These are phyloP conservation scores for Cornus controversa DNA, from an alignment of 148 eudicot genomes.

Conservation along the genomic window DNA sequence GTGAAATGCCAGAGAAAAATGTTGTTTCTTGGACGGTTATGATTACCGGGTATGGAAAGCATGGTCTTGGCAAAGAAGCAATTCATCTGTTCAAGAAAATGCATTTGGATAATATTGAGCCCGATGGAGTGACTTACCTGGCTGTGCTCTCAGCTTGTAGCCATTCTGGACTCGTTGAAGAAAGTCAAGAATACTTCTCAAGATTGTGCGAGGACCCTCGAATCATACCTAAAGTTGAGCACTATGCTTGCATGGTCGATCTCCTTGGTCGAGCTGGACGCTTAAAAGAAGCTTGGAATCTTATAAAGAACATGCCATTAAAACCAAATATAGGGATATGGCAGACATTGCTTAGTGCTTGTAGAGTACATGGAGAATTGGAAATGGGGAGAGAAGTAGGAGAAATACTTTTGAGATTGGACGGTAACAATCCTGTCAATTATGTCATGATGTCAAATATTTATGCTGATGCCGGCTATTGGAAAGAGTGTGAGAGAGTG, in stretches of 20 bases:
- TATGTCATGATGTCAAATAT: slow-evolving; percentile 71
- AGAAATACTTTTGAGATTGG: slow-evolving; percentile 52
- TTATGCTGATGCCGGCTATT: slow-evolving; percentile 67
- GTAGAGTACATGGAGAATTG: slow-evolving; percentile 73
- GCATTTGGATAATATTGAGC: slow-evolving; percentile 47
- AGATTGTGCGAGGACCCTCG: slow-evolving; percentile 43
- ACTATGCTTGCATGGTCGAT: slow-evolving; percentile 91
- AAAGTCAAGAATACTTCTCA: slow-evolving; percentile 62
- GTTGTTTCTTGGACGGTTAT: slow-evolving; percentile 72
- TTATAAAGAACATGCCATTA: slow-evolving; percentile 66
- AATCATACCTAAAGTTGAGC: slow-evolving; percentile 61
- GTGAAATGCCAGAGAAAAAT: slow-evolving; percentile 54
- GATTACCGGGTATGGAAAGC: slow-evolving; percentile 83
- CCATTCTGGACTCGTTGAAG: slow-evolving; percentile 72
- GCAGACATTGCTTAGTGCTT: slow-evolving; percentile 81
- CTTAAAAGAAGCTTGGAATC: slow-evolving; percentile 64
- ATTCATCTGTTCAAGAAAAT: slow-evolving; percentile 46
- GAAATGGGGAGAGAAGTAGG: slow-evolving; percentile 75
- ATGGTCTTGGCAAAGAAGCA: slow-evolving; percentile 72
- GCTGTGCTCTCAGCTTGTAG: slow-evolving; percentile 86
- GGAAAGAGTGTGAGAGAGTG: slow-evolving; percentile 70
- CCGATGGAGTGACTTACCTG: slow-evolving; percentile 77
- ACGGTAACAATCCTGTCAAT: slow-evolving; percentile 58
- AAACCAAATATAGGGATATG: slow-evolving; percentile 66
- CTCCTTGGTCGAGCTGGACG: slow-evolving; percentile 87